Conservation (phyloP, 768 basidiomycete genomes). For the Tylopilus cervinicoccineus region DNA sequence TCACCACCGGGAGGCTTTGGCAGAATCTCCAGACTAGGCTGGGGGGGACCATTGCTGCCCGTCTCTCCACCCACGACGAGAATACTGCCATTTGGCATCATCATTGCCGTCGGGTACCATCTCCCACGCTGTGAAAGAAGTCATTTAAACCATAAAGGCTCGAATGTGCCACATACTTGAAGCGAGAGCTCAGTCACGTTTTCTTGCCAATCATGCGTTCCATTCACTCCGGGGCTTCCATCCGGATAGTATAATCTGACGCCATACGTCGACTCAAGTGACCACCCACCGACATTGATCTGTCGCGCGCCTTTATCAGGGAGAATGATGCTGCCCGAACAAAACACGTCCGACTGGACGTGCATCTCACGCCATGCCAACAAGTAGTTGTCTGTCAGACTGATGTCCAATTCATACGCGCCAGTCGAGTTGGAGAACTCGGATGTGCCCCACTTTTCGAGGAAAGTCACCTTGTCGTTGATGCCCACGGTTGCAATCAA, state of each 20-base stretch:
- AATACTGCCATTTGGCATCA: constrained; percentile 71
- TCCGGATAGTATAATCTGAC: constrained; percentile 71
- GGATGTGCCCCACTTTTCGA: constrained; percentile 70
- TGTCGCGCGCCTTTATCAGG: constrained; percentile 61
- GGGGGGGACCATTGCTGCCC: constrained; percentile 63
- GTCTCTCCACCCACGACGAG: constrained; percentile 72
- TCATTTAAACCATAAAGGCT: not conserved
- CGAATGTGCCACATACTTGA: constrained; percentile 48
- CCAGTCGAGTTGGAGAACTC: constrained; percentile 65
- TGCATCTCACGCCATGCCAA: constrained; percentile 75
- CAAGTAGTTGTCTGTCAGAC: constrained; percentile 40
- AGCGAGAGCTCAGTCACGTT: constrained; percentile 52
- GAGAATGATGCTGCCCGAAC: constrained; percentile 66
- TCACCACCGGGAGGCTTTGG: constrained; percentile 65
- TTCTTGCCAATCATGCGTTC: constrained; percentile 80
- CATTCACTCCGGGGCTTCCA: constrained; percentile 62
- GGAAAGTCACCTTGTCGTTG: constrained; percentile 78
- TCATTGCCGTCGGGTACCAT: constrained; percentile 69
- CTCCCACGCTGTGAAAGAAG: constrained; percentile 51
- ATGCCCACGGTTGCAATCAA: constrained; percentile 72
- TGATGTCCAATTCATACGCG: constrained; percentile 73
- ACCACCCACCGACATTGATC: constrained; percentile 46
- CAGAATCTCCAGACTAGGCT: constrained; percentile 68
- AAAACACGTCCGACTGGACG: constrained; percentile 75
- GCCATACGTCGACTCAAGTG: constrained; percentile 65